These are phyloP conservation scores for Candida vartiovaarae DNA, from an alignment of 805 yeast genomes.

Conservation along the genomic window DNA sequence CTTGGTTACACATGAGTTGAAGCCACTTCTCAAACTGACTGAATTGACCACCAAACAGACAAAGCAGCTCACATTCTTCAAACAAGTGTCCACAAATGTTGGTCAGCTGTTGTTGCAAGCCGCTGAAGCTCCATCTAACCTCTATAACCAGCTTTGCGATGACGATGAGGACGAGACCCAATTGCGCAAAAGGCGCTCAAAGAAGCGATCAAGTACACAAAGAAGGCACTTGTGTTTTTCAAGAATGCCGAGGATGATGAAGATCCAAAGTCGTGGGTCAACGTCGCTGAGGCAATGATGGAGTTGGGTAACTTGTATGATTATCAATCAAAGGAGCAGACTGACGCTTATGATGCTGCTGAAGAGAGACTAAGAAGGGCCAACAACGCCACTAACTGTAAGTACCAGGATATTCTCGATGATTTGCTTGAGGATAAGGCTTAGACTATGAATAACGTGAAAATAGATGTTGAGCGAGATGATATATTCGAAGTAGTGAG, in stretches of 20 bases:
- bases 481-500: too few species aligned
- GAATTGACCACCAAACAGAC: constrained; percentile 12
- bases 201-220: constrained; percentile 40
- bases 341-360: constrained; percentile 57
- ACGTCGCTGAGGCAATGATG: constrained; percentile 80
- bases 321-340: constrained; percentile 61
- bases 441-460: too few species aligned
- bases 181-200: constrained; percentile 37
- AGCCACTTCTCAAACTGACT: constrained; percentile 7
- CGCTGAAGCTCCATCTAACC: constrained; percentile 53
- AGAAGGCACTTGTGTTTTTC: constrained; percentile 51
- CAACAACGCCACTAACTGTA: constrained; percentile 74
- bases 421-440: constrained; percentile 31
- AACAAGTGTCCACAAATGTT: constrained; percentile 39
- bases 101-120: constrained; percentile 61
- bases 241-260: constrained; percentile 56
- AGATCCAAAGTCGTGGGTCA: constrained; percentile 76
- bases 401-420: constrained; percentile 56
- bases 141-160: constrained; percentile 48
- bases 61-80: constrained; percentile 24
- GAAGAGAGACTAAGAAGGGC: constrained; percentile 63
- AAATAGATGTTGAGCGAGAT: too few species aligned
- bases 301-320: constrained; percentile 70
- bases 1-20: constrained; percentile 10
- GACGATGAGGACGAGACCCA: constrained; percentile 22